Evolutionary conservation across 805 yeast species (phyloP), one percentile per base, ranked within the genome.

Genomic region (Cyberlindnera amylophila): DNA sequence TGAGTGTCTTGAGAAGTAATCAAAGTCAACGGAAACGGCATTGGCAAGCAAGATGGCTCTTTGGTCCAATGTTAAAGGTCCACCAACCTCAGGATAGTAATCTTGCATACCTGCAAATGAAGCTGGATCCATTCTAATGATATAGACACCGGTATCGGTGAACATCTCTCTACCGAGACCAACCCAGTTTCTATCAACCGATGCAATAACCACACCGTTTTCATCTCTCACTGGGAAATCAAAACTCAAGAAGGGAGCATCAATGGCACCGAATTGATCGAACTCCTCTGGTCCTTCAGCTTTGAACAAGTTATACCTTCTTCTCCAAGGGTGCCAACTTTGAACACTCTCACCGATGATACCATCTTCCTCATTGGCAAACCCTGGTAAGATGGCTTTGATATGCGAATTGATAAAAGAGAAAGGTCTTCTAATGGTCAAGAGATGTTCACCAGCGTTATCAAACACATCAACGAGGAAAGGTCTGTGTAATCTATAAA

Each of bases 261-360:
- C 96, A 34, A 93, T 82, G 9, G 71, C 73, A 21, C 96, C 97
- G 68, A 82, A 93, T 61, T 93, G 98, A 21, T 75, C 72, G 59
- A 76, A 83, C 6, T 17, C 35, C 32, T 65, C 69, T 21, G 69
- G 70, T 2, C 47, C 39, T 9, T 49, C 46, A 38, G 70, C 61
- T 50, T 75, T 69, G 59, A 86, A 93, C 53, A 93, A 67, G 56
- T 90, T 87, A 63, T 93, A 93, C 37, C 83, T 67, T 44, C 99
- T 71, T 59, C 98, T 75, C 96, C 96, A 90, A 32, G 83, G 69
- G 66, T 93, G 98, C 96, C 96, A 93, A 50, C 84, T 81, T 63
- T 93, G 99, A 5, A 85, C 79, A 21, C 87, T 76, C 60, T 91
- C 97, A 1, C 98, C 98, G 15, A 93, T 67, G 4, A 79, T 57